A percentile compares a stretch with the other conserved stretches of the same genome.
These are phyloP conservation scores for Fraxinus cuspidata DNA, from an alignment of 257 asterid genomes.

Conservation along the genomic window DNA sequence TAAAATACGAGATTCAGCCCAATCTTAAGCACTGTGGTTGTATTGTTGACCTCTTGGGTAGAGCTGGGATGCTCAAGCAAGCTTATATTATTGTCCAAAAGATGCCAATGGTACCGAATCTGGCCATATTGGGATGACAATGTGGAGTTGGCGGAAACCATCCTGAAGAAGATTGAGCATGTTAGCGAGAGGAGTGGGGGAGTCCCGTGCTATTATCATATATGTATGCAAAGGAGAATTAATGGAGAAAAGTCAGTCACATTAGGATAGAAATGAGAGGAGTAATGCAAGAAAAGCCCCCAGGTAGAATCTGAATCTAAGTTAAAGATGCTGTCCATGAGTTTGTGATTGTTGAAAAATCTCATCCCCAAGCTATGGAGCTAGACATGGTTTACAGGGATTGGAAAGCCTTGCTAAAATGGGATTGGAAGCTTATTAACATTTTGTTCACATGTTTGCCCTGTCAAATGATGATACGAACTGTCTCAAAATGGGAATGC, in stretches of 20 bases:
- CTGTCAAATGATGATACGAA: background rate
- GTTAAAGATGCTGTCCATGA: constrained; percentile 40
- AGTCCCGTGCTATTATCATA: constrained; percentile 48
- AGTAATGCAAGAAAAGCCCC: constrained; percentile 31
- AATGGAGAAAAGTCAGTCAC: constrained; percentile 42
- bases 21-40: constrained; percentile 57
- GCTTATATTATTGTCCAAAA: constrained; percentile 42
- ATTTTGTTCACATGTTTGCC: background rate
- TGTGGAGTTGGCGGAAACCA: constrained; percentile 40
- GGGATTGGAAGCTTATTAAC: background rate
- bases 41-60: constrained; percentile 50
- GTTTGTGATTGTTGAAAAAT: constrained; percentile 40
- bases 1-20: constrained; percentile 38
- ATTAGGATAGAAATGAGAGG: constrained; percentile 51
- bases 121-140: constrained; percentile 47
- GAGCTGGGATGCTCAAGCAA: constrained; percentile 50
- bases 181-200: constrained; percentile 46
- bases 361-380: constrained; percentile 26
- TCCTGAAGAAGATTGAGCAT: constrained; percentile 40
- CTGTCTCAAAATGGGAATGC: background rate
- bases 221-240: constrained; percentile 44
- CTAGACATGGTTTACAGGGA: constrained; percentile 33
- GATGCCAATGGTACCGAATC: constrained; percentile 50
- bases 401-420: constrained; percentile 28
- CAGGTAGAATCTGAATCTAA: constrained; percentile 55